Percentiles rank a stretch among this genome's conserved stretches.
phyloP scores from a whole-genome alignment of 2,329 filamentous ascomycete genomes.

The Phaeosphaeria sp. region DNA sequence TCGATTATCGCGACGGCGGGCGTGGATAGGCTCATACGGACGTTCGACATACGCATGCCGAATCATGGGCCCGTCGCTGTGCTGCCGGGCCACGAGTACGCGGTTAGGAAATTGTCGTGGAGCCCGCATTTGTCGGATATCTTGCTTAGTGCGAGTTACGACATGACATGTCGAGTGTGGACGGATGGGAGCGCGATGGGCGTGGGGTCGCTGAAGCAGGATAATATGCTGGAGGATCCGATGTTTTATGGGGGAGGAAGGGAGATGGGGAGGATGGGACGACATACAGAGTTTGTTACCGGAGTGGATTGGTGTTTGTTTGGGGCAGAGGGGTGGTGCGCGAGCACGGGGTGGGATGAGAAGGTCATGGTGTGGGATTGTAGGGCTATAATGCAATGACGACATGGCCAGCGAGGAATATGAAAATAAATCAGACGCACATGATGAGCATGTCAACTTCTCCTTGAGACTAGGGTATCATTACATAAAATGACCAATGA shows the following conservation, averaged over 20 bases:
- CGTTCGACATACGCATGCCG: conserved; percentile 86
- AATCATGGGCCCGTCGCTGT: conserved; percentile 73
- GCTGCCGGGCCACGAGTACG: conserved; percentile 88
- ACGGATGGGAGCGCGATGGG: conserved; percentile 73
- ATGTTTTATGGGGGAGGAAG: conserved; percentile 61
- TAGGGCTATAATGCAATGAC: conserved; percentile 63
- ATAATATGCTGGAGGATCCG: conserved; percentile 43
- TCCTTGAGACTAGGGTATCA: too few relatives aligned
- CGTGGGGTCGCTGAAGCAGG: conserved; percentile 39
- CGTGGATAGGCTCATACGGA: conserved; percentile 85
- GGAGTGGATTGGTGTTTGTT: conserved; percentile 99
- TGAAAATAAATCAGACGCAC: not conserved
- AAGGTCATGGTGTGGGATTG: conserved; percentile 91
- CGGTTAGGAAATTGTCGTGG: conserved; percentile 85
- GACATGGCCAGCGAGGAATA: not conserved
- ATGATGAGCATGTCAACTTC: too few relatives aligned
- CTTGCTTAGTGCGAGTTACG: conserved; percentile 88
- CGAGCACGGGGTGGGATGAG: conserved; percentile 94
- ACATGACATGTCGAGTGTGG: conserved; percentile 97
- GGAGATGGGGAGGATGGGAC: conserved; percentile 85
- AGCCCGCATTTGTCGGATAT: conserved; percentile 92
- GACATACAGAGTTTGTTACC: conserved; percentile 94
- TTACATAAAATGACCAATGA: not conserved
- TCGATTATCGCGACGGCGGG: conserved; percentile 85
- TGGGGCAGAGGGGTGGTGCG: conserved; percentile 93